Conservation (phyloP, 2,329 filamentous ascomycete species). For the Colletotrichum costaricense region DNA sequence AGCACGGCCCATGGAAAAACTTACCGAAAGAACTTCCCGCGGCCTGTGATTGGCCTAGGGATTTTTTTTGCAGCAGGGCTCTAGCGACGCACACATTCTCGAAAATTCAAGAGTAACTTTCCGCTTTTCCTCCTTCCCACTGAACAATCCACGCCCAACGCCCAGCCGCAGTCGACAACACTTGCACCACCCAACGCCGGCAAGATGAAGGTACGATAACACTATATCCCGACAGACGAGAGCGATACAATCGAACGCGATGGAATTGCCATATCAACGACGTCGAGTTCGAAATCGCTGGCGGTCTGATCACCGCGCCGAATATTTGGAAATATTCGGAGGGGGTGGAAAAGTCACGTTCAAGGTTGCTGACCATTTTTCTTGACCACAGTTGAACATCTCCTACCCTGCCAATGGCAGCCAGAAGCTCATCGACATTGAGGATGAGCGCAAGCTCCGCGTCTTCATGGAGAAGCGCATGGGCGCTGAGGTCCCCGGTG, state of each 20-base stretch:
- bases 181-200: constrained; percentile 58
- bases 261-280: not conserved
- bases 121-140: constrained; percentile 39
- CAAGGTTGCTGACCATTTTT: constrained; percentile 46
- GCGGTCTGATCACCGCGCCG: not conserved
- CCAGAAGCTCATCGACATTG: constrained; percentile 98
- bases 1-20: not conserved
- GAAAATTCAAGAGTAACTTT: constrained; percentile 42
- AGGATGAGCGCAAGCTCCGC: constrained; percentile 99
- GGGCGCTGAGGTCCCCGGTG: constrained; percentile 91
- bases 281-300: not conserved
- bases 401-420: constrained; percentile 98
- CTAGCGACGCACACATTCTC: constrained; percentile 52
- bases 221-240: not conserved
- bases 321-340: constrained; percentile 3
- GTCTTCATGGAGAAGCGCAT: constrained; percentile 99
- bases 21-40: not conserved
- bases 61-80: constrained; percentile 27
- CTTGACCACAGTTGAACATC: constrained; percentile 66
- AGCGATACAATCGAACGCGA: not conserved
- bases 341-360: not conserved
- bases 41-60: constrained; percentile 46
- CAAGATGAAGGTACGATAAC: constrained; percentile 59
- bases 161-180: constrained; percentile 54
- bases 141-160: constrained; percentile 48